Evolutionary conservation across 2,329 filamentous ascomycete species (phyloP), one percentile per base, ranked within the genome.

Genomic region (Calonectria pauciramosa): DNA sequence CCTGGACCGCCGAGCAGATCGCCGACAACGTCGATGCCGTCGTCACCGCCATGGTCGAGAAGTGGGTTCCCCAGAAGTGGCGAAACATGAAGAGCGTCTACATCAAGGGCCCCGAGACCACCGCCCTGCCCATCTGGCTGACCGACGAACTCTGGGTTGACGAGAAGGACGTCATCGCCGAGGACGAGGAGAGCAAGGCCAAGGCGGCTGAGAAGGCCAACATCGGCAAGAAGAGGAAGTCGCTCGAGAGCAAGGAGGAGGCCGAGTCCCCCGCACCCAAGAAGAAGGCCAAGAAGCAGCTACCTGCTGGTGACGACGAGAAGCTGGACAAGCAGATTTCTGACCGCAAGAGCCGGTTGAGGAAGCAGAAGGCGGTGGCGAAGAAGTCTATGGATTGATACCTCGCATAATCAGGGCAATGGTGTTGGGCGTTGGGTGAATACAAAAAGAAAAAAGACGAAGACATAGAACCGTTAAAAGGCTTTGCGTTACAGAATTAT

Each of bases 81-180:
- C 92, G 91, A 82, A 97, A 96, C 84, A 90, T 99, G 77, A 93
- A 93, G 85, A 91, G 92, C 76, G 88, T 99, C 75, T 96, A 98
- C 85, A 90, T 99, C 88, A 99, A 99, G 90, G 95, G 95, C 4
- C 94, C 95, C 34, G 93, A 95, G 82, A 98, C 96, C 6, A 94
- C 93, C 75, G 94, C 96, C 11, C 89, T 99, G 82, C 97, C 97
- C n/a, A 93, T 99, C 83, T 99, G 96, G 95, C 88, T 98, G 83
- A 94, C 96, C 6, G 94, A 96, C 79, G 96, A 98, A 89, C 89
- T 99, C 77, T 99, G 97, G 96, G 86, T 93, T 20, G 94, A 97
- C 78, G 91, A 93, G 74, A 90, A 92, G 75, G 93, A 95, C 76
- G 91, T 94, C 82, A 92, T 98, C 9, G 87, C 97, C 44, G 87